Conservation (phyloP, 257 asterid genomes). For the Striga asiatica region DNA sequence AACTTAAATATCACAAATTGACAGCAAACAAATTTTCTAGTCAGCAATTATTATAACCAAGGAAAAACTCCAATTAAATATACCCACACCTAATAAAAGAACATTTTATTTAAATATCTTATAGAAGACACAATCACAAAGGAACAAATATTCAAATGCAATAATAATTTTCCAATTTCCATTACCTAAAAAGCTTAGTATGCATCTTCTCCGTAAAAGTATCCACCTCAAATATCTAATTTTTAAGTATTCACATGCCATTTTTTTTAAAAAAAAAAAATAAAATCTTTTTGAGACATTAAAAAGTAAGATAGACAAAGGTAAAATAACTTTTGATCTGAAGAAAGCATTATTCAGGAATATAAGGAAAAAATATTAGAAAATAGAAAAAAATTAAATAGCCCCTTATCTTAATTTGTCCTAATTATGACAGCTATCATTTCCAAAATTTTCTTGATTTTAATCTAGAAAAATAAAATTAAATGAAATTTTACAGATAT, state of each 20-base stretch:
- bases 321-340: constrained; percentile 12
- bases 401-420: constrained; percentile 15
- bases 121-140: too few species aligned
- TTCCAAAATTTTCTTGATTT: constrained; percentile 15
- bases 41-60: not conserved
- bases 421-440: constrained; percentile 19
- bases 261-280: too few species aligned
- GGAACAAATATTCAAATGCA: too few species aligned
- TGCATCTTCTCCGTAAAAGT: constrained; percentile 10
- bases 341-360: constrained; percentile 4
- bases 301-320: constrained; percentile 9
- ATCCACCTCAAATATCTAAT: not conserved
- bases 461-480: not conserved
- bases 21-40: not conserved
- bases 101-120: too few species aligned
- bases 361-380: not conserved
- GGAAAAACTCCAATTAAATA: not conserved
- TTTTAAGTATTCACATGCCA: constrained; percentile 10
- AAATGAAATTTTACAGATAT: not conserved
- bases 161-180: too few species aligned
- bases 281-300: constrained; percentile 6
- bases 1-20: not conserved
- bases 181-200: not conserved
- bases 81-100: too few species aligned
- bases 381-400: not conserved